These are phyloP conservation scores for Eudorina sp. DNA, from an alignment of 139 green algal species.

Conservation along the genomic window DNA sequence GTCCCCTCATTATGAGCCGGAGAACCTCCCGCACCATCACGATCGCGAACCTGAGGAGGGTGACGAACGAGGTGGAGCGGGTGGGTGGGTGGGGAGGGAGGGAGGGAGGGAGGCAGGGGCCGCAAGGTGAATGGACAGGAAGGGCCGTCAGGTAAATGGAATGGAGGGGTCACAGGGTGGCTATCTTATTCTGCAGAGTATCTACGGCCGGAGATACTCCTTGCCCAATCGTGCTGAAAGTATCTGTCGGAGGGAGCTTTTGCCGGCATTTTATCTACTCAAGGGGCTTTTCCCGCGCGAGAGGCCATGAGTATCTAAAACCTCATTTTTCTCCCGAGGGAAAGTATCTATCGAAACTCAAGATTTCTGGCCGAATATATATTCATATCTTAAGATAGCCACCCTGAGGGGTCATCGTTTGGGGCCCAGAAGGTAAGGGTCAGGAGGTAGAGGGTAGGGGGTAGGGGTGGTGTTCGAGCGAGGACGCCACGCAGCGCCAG, in stretches of 20 bases:
- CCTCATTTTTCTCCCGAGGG: too few relatives aligned
- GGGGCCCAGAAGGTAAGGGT: too few relatives aligned
- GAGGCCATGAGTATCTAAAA: too few relatives aligned
- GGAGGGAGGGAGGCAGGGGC: background rate
- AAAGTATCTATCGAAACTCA: too few relatives aligned
- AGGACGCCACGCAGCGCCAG: too few relatives aligned
- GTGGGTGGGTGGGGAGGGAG: background rate
- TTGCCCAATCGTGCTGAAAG: background rate
- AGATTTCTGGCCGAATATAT: too few relatives aligned
- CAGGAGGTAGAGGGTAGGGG: too few relatives aligned
- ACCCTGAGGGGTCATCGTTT: too few relatives aligned
- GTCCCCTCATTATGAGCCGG: background rate
- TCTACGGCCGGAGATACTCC: too few relatives aligned
- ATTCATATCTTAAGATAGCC: too few relatives aligned
- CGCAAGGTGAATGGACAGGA: background rate
- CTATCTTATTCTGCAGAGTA: too few relatives aligned
- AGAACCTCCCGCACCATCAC: conserved; percentile 4
- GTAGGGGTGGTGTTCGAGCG: too few relatives aligned
- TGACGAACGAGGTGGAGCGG: background rate
- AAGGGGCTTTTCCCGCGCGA: background rate
- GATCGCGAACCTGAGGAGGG: conserved; percentile 16
- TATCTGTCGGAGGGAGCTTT: background rate
- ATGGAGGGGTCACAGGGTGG: background rate
- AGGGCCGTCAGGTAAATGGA: background rate
- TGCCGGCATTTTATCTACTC: background rate